These are phyloP conservation scores for Paecilomyces dactylethromorphus DNA, from an alignment of 2,329 filamentous ascomycete species.

Conservation along the genomic window DNA sequence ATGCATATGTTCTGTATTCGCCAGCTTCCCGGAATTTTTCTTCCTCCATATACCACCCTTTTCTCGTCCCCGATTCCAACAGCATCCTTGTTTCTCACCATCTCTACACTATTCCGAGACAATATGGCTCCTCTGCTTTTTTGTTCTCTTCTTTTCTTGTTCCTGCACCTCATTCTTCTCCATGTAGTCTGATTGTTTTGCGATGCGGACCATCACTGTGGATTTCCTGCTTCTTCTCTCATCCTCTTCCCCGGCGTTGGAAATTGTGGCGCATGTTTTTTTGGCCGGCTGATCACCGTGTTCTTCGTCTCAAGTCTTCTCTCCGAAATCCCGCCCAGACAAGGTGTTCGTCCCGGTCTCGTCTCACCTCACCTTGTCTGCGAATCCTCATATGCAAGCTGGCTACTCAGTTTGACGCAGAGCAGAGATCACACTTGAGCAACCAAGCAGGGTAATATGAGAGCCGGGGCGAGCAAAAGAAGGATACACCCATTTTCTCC, in stretches of 20 bases:
- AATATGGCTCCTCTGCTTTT: constrained; percentile 7
- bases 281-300: constrained; percentile 21
- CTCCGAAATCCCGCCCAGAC: neutral
- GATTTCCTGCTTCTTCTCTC: constrained; percentile 7
- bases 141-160: neutral
- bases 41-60: neutral
- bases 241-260: constrained; percentile 32
- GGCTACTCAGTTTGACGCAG: neutral
- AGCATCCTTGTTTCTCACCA: constrained; percentile 1
- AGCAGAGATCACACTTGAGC: neutral
- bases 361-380: neutral
- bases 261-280: constrained; percentile 33
- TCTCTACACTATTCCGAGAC: neutral
- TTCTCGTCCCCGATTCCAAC: neutral
- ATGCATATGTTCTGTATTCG: constrained; percentile 1
- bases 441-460: neutral
- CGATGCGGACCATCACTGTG: neutral
- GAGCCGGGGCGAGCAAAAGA: neutral
- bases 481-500: neutral
- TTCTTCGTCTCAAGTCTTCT: constrained; percentile 8
- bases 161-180: constrained; percentile 6
- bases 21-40: neutral
- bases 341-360: neutral
- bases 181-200: constrained; percentile 17
- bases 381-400: neutral